Conservation (phyloP, 2,329 filamentous ascomycete genomes). For the Tolypocladium endophyticum region DNA sequence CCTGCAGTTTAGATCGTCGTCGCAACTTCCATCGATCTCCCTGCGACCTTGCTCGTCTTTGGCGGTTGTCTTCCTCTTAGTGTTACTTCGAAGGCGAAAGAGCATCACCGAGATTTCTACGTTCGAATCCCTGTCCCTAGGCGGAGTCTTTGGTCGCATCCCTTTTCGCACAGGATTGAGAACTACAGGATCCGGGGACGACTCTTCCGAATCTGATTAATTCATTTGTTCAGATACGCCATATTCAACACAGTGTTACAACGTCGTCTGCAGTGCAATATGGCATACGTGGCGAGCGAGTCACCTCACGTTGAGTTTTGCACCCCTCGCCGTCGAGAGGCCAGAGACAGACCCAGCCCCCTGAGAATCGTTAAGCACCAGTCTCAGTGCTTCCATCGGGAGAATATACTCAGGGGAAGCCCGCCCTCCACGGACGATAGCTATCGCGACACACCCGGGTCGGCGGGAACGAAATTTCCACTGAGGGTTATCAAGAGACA, state of each 20-base stretch:
- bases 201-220: not conserved
- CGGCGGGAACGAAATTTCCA: not conserved
- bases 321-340: slow-evolving; percentile 11
- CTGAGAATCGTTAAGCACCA: slow-evolving; percentile 37
- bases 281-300: slow-evolving; percentile 22
- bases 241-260: not conserved
- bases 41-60: not conserved
- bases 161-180: not conserved
- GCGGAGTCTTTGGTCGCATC: not conserved
- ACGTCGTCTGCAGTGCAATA: slow-evolving; percentile 13
- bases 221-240: not conserved
- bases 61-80: not conserved
- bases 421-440: not conserved
- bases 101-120: not conserved
- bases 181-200: not conserved
- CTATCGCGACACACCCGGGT: not conserved
- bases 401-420: not conserved
- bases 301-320: slow-evolving; percentile 20
- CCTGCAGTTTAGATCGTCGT: slow-evolving; percentile 2
- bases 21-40: slow-evolving; percentile 1
- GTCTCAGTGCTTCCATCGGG: not conserved
- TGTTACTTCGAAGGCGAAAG: not conserved
- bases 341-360: slow-evolving; percentile 28
- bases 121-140: not conserved
- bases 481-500: slow-evolving; percentile 7